Evolutionary conservation across 1,139 yeast species (phyloP).

Genomic region (Entelexis sorbosivorans): DNA sequence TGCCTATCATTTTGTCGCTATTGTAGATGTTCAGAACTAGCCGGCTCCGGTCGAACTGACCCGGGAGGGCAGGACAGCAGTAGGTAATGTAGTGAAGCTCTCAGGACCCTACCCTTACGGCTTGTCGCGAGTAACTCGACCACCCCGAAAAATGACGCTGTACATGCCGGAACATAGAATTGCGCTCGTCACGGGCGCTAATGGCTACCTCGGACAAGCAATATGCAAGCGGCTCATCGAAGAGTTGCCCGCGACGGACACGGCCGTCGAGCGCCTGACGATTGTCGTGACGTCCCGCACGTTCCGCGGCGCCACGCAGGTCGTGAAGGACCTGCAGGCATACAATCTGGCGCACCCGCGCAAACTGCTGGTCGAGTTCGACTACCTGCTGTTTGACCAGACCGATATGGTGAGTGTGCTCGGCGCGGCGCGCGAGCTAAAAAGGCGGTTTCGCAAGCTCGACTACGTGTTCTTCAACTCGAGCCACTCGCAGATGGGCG

Average conservation of each 20-base stretch:
- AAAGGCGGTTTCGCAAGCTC: constrained; percentile 49
- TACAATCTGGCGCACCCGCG: constrained; percentile 35
- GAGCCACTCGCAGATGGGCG: constrained; percentile 76
- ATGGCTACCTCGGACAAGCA: constrained; percentile 68
- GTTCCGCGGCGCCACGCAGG: constrained; percentile 68
- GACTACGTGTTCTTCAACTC: constrained; percentile 80
- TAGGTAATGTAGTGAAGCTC: too few relatives aligned
- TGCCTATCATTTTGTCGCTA: too few relatives aligned
- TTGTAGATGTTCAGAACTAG: too few relatives aligned
- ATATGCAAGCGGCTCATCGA: constrained; percentile 70
- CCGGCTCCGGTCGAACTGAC: too few relatives aligned
- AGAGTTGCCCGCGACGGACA: constrained; percentile 35
- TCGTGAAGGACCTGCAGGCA: constrained; percentile 50
- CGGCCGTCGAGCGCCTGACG: constrained; percentile 45
- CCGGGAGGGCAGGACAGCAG: too few relatives aligned
- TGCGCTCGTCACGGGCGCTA: constrained; percentile 46
- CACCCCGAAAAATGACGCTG: not conserved
- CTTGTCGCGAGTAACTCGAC: not conserved
- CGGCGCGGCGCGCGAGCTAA: constrained; percentile 60
- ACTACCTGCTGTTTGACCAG: constrained; percentile 76
- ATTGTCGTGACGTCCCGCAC: constrained; percentile 82
- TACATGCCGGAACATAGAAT: constrained; percentile 15
- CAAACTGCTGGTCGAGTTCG: constrained; percentile 57
- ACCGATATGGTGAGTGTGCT: constrained; percentile 81
- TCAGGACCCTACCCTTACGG: constrained; percentile 1